These are phyloP conservation scores for Rhazya stricta DNA, from an alignment of 257 asterid species.

Conservation along the genomic window DNA sequence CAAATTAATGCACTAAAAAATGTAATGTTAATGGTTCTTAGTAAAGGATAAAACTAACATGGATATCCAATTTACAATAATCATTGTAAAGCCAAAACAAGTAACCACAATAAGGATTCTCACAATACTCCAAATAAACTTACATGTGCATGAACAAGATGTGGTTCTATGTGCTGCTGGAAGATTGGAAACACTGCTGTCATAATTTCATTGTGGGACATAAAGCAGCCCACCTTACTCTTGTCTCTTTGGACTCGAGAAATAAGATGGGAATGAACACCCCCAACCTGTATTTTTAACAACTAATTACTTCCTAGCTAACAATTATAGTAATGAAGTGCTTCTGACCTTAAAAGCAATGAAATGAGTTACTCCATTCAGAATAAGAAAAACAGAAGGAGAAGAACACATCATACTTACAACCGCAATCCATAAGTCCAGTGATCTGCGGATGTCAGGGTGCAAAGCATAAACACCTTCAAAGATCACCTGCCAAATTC, in stretches of 20 bases:
- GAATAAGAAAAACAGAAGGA: neutral
- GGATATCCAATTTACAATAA: neutral
- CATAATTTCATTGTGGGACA: constrained; percentile 94
- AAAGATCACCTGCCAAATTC: constrained; percentile 67
- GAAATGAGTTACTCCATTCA: constrained; percentile 1
- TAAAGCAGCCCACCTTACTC: constrained; percentile 77
- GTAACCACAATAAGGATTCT: constrained; percentile 5
- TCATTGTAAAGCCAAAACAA: neutral
- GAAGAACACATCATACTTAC: constrained; percentile 47
- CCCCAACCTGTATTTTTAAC: constrained; percentile 78
- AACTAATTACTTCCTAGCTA: constrained; percentile 24
- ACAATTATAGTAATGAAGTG: constrained; percentile 8
- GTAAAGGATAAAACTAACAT: neutral
- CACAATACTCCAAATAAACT: constrained; percentile 29
- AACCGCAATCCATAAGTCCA: constrained; percentile 98
- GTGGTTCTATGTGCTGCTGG: constrained; percentile 99
- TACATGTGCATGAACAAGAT: constrained; percentile 99
- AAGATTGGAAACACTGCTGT: constrained; percentile 95
- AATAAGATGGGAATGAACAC: constrained; percentile 98
- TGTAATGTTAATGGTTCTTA: neutral
- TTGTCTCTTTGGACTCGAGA: constrained; percentile 99
- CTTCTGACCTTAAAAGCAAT: constrained; percentile 17
- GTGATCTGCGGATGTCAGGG: constrained; percentile 79
- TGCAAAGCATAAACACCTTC: constrained; percentile 99
- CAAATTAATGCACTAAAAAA: too few relatives aligned